Percentiles rank a stretch among this genome's conserved stretches.
These are phyloP conservation scores for Geotrichum macrosporum DNA, from an alignment of 1,139 yeast genomes.

Conservation along the genomic window DNA sequence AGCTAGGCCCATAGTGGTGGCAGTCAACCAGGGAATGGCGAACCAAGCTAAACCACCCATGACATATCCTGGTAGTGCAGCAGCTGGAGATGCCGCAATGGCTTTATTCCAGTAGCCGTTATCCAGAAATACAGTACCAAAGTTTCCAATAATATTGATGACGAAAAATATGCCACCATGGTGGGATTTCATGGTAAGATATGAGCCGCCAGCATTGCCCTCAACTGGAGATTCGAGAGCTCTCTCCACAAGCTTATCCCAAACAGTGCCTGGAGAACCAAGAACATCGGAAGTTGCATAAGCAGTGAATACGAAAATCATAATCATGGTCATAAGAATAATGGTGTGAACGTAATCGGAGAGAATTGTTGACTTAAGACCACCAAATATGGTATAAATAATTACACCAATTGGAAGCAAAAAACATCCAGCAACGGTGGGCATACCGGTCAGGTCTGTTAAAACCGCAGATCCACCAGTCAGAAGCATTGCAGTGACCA, in stretches of 20 bases:
- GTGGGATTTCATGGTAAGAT: constrained; percentile 69
- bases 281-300: constrained; percentile 52
- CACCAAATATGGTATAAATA: constrained; percentile 79
- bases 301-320: constrained; percentile 37
- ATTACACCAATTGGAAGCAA: constrained; percentile 79
- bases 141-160: constrained; percentile 78
- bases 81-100: constrained; percentile 77
- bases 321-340: constrained; percentile 42
- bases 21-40: constrained; percentile 76
- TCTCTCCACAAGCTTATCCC: constrained; percentile 60
- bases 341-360: constrained; percentile 80
- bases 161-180: constrained; percentile 81
- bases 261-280: constrained; percentile 79
- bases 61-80: constrained; percentile 85
- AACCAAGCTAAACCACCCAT: constrained; percentile 92
- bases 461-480: constrained; percentile 85
- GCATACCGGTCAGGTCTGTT: constrained; percentile 74
- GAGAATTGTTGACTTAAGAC: constrained; percentile 82
- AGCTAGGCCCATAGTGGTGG: constrained; percentile 81
- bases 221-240: constrained; percentile 57
- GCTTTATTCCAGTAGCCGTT: constrained; percentile 86
- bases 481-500: constrained; percentile 82
- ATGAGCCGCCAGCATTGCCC: constrained; percentile 71
- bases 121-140: constrained; percentile 84
- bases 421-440: constrained; percentile 74